Evolutionary conservation across 352 stramenopile species (phyloP).

Genomic region (Aphanomyces invadans): DNA sequence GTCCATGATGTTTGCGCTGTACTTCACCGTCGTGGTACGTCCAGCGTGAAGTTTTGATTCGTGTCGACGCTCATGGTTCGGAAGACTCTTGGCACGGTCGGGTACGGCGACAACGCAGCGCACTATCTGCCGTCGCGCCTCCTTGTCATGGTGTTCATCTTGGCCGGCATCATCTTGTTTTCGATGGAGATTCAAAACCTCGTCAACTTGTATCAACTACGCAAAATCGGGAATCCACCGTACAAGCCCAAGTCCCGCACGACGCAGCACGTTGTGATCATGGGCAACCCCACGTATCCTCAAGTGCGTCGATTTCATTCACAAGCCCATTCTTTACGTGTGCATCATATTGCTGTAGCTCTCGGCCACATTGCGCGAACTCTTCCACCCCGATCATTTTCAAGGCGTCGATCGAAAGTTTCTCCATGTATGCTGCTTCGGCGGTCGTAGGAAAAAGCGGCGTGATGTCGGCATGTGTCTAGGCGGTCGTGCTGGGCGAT

Average conservation of each 20-base stretch:
- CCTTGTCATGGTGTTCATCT: constrained; percentile 83
- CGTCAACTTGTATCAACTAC: constrained; percentile 74
- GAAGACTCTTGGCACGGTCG: constrained; percentile 79
- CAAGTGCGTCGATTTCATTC: constrained; percentile 26
- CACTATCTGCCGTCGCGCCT: constrained; percentile 75
- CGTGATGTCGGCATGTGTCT: no score
- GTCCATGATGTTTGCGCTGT: constrained; percentile 86
- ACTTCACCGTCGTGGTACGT: constrained; percentile 81
- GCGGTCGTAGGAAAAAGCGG: no score
- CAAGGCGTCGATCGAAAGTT: constrained; percentile 8
- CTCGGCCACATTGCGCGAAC: constrained; percentile 69
- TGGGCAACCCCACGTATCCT: constrained; percentile 75
- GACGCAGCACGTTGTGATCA: constrained; percentile 63
- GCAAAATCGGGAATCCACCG: constrained; percentile 70
- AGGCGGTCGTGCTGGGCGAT: constrained; percentile 65
- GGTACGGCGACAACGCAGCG: constrained; percentile 78
- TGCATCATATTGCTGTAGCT: constrained; percentile 28
- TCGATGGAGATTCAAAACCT: constrained; percentile 86
- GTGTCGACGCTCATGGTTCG: background rate
- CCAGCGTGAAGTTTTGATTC: background rate
- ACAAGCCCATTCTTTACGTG: background rate
- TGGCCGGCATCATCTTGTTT: constrained; percentile 81
- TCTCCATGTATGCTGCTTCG: constrained; percentile 11
- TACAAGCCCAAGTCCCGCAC: constrained; percentile 59
- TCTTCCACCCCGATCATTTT: constrained; percentile 83